phyloP scores from a whole-genome alignment of 2,329 filamentous ascomycete species.

The Tolypocladium sp. region DNA sequence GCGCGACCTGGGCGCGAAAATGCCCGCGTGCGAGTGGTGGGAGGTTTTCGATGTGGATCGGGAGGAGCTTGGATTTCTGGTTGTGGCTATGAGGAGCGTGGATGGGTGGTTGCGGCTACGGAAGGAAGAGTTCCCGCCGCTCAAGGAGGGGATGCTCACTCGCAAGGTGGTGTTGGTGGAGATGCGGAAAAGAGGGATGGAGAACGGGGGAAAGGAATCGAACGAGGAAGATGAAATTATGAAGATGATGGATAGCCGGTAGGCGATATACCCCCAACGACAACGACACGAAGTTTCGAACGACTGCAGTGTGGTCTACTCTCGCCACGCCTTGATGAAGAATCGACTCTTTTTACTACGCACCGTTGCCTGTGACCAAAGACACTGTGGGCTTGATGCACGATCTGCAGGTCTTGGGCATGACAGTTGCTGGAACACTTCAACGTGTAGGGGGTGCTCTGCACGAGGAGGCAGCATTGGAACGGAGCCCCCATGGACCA shows the following conservation, averaged over 20 bases:
- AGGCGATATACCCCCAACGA: not conserved
- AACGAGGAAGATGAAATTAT: conserved; percentile 37
- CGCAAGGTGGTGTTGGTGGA: conserved; percentile 50
- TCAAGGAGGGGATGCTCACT: conserved; percentile 44
- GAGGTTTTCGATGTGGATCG: conserved; percentile 94
- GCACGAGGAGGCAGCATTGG: not conserved
- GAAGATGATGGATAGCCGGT: conserved; percentile 25
- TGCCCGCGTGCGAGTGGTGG: conserved; percentile 90
- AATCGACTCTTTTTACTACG: not conserved
- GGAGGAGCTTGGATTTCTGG: conserved; percentile 88
- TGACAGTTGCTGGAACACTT: not conserved
- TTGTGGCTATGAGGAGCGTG: conserved; percentile 75
- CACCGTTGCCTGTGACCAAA: not conserved
- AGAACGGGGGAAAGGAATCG: conserved; percentile 16
- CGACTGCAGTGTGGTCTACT: not conserved
- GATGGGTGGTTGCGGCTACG: conserved; percentile 59
- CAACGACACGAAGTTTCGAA: no score
- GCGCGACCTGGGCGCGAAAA: conserved; percentile 62
- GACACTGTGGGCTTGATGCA: not conserved
- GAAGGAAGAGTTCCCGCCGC: conserved; percentile 42
- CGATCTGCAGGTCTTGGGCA: no score
- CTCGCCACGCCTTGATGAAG: not conserved
- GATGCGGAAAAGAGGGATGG: conserved; percentile 41
- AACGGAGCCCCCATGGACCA: not conserved
- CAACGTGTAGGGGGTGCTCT: not conserved